phyloP scores from a whole-genome alignment of 192 early-diverging fungal species.

The Coemansia sp. region DNA sequence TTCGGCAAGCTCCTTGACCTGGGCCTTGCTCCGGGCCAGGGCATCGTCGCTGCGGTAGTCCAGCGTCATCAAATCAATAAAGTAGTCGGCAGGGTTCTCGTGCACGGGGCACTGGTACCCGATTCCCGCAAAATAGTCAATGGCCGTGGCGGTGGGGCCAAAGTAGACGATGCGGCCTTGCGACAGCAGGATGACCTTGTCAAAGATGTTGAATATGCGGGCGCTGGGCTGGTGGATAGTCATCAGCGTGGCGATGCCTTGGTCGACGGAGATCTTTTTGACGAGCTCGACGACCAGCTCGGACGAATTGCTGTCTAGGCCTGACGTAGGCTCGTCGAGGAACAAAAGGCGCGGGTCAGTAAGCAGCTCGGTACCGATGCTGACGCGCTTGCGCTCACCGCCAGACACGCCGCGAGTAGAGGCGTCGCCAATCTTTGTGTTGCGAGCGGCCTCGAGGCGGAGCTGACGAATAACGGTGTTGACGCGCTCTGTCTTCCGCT shows the following conservation, averaged over 20 bases:
- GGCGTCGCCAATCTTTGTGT: conserved; percentile 56
- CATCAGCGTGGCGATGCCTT: conserved; percentile 71
- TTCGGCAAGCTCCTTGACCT: conserved; percentile 42
- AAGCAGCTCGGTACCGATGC: conserved; percentile 52
- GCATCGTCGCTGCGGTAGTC: conserved; percentile 52
- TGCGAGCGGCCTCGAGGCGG: conserved; percentile 59
- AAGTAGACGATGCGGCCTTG: conserved; percentile 63
- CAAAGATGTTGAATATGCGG: conserved; percentile 77
- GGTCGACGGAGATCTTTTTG: conserved; percentile 56
- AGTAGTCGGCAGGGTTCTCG: conserved; percentile 73
- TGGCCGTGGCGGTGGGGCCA: conserved; percentile 50
- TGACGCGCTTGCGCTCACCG: conserved; percentile 56
- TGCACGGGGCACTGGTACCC: conserved; percentile 65
- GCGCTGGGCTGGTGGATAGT: conserved; percentile 90
- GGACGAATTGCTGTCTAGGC: conserved; percentile 69
- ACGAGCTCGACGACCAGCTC: conserved; percentile 63
- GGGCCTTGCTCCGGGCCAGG: conserved; percentile 32
- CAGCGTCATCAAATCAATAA: conserved; percentile 63
- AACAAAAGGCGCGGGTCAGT: conserved; percentile 57
- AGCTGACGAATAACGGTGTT: conserved; percentile 63
- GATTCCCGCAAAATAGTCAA: conserved; percentile 50
- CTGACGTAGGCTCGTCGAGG: conserved; percentile 62
- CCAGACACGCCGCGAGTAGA: conserved; percentile 53
- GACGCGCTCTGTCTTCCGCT: conserved; percentile 60
- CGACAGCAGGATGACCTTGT: conserved; percentile 73